Percentiles rank a stretch among this genome's conserved stretches.
phyloP scores from a whole-genome alignment of 495 filamentous ascomycete genomes.

The Hypoxylon crocopeplum region DNA sequence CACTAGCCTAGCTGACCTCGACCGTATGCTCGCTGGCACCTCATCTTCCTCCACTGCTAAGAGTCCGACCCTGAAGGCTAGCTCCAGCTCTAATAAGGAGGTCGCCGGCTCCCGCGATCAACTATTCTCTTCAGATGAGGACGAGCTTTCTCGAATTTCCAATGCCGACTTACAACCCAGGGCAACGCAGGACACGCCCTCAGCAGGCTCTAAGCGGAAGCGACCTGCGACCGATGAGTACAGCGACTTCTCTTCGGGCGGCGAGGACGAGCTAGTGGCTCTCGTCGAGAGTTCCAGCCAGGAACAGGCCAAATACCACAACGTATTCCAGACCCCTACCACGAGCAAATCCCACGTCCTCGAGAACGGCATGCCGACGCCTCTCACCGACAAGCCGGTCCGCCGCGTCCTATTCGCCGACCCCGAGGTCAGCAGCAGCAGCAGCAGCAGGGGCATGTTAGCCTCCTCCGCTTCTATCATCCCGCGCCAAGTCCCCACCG shows the following conservation, averaged over 20 bases:
- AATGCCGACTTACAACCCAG: not conserved
- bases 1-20: slow-evolving; percentile 25
- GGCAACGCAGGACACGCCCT: slow-evolving; percentile 3
- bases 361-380: slow-evolving; percentile 35
- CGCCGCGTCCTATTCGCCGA: slow-evolving; percentile 34
- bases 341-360: not conserved
- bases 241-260: slow-evolving; percentile 33
- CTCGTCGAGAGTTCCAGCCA: slow-evolving; percentile 21
- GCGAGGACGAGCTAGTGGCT: slow-evolving; percentile 29
- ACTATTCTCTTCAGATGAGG: slow-evolving; percentile 23
- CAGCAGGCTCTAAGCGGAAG: slow-evolving; percentile 28
- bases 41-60: slow-evolving; percentile 6
- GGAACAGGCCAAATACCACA: slow-evolving; percentile 8
- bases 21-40: slow-evolving; percentile 9
- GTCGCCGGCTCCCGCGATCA: slow-evolving; percentile 6
- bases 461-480: too few species aligned
- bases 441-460: too few species aligned
- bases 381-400: slow-evolving; percentile 32
- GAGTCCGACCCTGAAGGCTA: slow-evolving; percentile 8
- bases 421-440: not conserved
- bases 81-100: not conserved
- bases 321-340: slow-evolving; percentile 22
- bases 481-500: too few species aligned
- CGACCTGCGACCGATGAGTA: slow-evolving; percentile 25
- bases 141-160: slow-evolving; percentile 2